Evolutionary conservation across 225 moss, liverwort and hornwort species (phyloP), one percentile per base, ranked within the genome.

Genomic region (Rhytidiadelphus loreus): DNA sequence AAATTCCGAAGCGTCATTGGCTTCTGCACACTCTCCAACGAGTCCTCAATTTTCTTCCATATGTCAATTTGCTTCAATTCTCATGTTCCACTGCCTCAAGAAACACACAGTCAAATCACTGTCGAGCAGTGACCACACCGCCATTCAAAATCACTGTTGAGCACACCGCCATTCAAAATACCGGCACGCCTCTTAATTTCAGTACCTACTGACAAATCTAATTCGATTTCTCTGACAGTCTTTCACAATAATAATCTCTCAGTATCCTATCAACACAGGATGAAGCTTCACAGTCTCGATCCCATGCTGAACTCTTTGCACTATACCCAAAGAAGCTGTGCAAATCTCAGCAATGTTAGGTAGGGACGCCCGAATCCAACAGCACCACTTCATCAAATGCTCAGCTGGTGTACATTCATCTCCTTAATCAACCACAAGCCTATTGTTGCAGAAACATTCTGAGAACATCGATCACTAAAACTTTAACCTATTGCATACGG

Each of bases 1-100:
- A 90, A 70, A 68, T 90, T 93, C 60, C 83, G n/a, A 88, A 93
- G 79, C 73, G 69, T 55, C 69, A 55, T 66, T 56, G 91, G 86
- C 58, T 89, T 91, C 90, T 93, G 91, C 91, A 93, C 90, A 91
- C 68, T 85, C 91, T 89, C 89, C 82, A 87, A 89, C 85, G 60
- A 90, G 87, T 37, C 82, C 89, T 88, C 75, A 92, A 89, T 87
- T 70, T 89, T 77, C 82, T 89, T 89, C 71, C 88, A 77, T 41
- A 88, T 71, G 63, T 81, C 63, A 91, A 77, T 57, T 87, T 85
- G 64, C 88, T 90, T 92, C 90, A 88, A 70, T 90, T 87, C 79
- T 89, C 86, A 89, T 87, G 75, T 84, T 84, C 74, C 84, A 89
- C 85, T 89, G 87, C 70, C 89, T 89, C 87, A 64, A 86, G 80